Evolutionary conservation across 73 alveolate species (phyloP).

Genomic region (Paramecium caudatum): DNA sequence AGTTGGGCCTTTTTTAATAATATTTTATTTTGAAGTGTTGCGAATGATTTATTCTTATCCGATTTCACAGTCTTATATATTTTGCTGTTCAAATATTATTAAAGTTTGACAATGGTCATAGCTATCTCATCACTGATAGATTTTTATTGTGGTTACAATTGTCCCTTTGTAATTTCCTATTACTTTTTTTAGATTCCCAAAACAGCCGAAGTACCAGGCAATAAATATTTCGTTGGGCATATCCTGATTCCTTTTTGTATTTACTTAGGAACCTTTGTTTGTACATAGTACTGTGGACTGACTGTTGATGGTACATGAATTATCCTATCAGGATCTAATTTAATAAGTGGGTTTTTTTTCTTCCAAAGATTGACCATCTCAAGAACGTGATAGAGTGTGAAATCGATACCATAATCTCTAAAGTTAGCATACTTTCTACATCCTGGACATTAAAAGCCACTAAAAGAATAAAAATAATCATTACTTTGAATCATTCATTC

Average conservation of each 20-base stretch:
- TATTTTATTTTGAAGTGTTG: too few relatives aligned
- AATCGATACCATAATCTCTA: slow-evolving; percentile 30
- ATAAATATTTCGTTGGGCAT: not conserved
- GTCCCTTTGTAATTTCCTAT: not conserved
- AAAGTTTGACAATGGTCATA: not conserved
- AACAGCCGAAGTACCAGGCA: not conserved
- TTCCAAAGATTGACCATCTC: not conserved
- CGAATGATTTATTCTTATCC: too few relatives aligned
- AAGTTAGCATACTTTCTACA: not conserved
- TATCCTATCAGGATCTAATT: not conserved
- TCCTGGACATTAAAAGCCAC: slow-evolving; percentile 51
- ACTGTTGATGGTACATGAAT: not conserved
- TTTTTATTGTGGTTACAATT: not conserved
- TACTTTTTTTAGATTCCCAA: not conserved
- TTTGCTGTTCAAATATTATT: not conserved
- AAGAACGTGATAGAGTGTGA: not conserved
- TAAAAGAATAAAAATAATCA: not conserved
- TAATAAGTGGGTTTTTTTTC: not conserved
- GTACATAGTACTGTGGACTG: not conserved
- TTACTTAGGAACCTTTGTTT: not conserved
- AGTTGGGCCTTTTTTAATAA: too few relatives aligned
- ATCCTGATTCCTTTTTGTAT: not conserved
- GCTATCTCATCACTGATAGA: not conserved
- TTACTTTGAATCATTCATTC: not conserved
- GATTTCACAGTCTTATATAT: not conserved